These are phyloP conservation scores for Starmerella khaoyaiensis DNA, from an alignment of 805 yeast species.

Conservation along the genomic window DNA sequence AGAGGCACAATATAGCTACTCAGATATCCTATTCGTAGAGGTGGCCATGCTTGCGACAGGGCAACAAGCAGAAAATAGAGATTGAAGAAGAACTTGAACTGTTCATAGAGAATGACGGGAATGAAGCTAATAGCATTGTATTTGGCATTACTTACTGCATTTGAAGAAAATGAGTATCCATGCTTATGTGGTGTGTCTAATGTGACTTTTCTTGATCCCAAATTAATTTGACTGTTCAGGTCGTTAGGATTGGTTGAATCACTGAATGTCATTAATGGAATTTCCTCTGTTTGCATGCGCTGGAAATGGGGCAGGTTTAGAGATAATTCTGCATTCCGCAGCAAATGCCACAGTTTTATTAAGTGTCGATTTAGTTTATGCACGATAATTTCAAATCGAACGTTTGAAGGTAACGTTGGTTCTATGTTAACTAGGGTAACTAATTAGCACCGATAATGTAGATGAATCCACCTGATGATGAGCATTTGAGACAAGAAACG, in stretches of 20 bases:
- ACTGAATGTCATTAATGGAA: too few species aligned
- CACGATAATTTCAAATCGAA: neutral
- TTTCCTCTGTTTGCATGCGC: too few species aligned
- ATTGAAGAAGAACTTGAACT: slow-evolving; percentile 93
- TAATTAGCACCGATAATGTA: too few species aligned
- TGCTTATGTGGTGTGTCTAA: slow-evolving; percentile 13
- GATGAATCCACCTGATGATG: too few species aligned
- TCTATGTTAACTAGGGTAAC: too few species aligned
- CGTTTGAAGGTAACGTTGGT: neutral
- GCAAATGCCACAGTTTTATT: slow-evolving; percentile 15
- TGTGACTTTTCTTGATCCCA: slow-evolving; percentile 12
- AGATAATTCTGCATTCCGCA: slow-evolving; percentile 14
- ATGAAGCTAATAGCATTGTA: slow-evolving; percentile 78
- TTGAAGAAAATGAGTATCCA: slow-evolving; percentile 36
- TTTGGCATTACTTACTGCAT: slow-evolving; percentile 87
- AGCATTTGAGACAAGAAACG: too few species aligned
- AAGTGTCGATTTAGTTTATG: slow-evolving; percentile 11
- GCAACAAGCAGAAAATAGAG: slow-evolving; percentile 87
- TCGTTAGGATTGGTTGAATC: too few species aligned
- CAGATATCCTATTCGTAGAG: slow-evolving; percentile 79
- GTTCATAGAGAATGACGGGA: slow-evolving; percentile 84
- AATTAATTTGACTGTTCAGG: too few species aligned
- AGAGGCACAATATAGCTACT: slow-evolving; percentile 89
- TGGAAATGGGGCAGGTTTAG: slow-evolving; percentile 1
- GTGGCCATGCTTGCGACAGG: slow-evolving; percentile 81